phyloP scores from a whole-genome alignment of 495 filamentous ascomycete genomes.

The Trichoderma virens region DNA sequence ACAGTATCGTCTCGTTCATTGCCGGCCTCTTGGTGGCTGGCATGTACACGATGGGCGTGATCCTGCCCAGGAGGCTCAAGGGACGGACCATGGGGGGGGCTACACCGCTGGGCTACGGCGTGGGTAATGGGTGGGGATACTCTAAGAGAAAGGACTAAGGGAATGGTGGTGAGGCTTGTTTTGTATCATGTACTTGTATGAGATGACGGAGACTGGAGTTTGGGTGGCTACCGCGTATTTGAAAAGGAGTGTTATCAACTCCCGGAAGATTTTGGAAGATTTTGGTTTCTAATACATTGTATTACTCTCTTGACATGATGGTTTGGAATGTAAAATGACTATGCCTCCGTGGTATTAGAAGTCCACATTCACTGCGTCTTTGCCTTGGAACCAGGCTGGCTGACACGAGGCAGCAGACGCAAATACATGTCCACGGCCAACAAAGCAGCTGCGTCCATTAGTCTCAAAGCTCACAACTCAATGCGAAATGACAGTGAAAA shows the following conservation, averaged over 20 bases:
- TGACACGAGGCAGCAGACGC: constrained; percentile 9
- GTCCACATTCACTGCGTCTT: constrained; percentile 2
- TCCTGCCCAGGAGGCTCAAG: constrained; percentile 48
- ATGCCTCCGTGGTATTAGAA: not conserved
- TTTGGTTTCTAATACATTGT: constrained; percentile 1
- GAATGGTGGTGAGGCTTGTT: not conserved
- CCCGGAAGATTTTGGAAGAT: not conserved
- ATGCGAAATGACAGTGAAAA: not conserved
- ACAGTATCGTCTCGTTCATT: constrained; percentile 50
- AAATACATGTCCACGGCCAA: constrained; percentile 15
- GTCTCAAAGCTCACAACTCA: constrained; percentile 7
- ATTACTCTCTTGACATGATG: not conserved
- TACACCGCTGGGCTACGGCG: constrained; percentile 43
- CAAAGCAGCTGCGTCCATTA: constrained; percentile 26
- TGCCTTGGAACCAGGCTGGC: constrained; percentile 10
- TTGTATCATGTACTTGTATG: not conserved
- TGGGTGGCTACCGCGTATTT: not conserved
- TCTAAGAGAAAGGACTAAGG: constrained; percentile 36
- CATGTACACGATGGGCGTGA: constrained; percentile 56
- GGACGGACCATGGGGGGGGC: constrained; percentile 44
- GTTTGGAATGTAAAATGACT: constrained; percentile 15
- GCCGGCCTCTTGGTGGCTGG: constrained; percentile 46
- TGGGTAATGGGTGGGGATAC: constrained; percentile 51
- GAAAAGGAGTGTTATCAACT: not conserved
- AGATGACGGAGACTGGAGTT: not conserved